Percentiles rank a stretch among this genome's conserved stretches.
Evolutionary conservation across 2,329 filamentous ascomycete genomes (phyloP).

Genomic region (Penicillium sp.): DNA sequence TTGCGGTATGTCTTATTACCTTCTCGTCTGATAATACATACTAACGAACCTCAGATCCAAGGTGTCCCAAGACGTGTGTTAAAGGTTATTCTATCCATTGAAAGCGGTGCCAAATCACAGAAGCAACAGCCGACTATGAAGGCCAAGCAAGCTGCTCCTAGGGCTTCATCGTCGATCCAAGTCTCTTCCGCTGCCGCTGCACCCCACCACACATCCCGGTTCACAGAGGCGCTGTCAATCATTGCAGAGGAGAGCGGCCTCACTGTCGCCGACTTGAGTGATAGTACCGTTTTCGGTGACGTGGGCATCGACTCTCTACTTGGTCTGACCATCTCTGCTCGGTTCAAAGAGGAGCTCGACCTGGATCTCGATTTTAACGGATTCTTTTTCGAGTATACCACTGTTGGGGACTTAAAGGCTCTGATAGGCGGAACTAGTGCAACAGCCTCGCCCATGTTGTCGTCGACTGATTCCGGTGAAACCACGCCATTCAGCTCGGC

Average conservation of each 20-base stretch:
- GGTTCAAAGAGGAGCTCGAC: constrained; percentile 7
- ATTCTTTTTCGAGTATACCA: background rate
- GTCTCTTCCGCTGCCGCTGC: background rate
- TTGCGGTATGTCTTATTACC: constrained; percentile 12
- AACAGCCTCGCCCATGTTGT: background rate
- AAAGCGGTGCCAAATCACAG: constrained; percentile 1
- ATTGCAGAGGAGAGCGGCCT: constrained; percentile 10
- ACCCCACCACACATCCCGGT: constrained; percentile 2
- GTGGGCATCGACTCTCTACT: constrained; percentile 9
- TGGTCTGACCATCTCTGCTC: constrained; percentile 3
- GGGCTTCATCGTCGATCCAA: background rate
- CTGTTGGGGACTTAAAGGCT: background rate
- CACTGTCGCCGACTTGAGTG: constrained; percentile 4
- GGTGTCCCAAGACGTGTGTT: constrained; percentile 15
- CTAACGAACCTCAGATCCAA: constrained; percentile 19
- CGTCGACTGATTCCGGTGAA: background rate
- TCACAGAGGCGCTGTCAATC: constrained; percentile 4
- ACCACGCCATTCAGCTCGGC: background rate
- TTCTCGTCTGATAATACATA: too few species aligned
- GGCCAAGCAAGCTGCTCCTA: background rate
- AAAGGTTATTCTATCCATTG: constrained; percentile 5
- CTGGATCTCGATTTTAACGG: constrained; percentile 2
- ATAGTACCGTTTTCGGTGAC: constrained; percentile 6
- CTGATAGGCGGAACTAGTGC: background rate
- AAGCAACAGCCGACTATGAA: constrained; percentile 1